Evolutionary conservation across 2,329 filamentous ascomycete species (phyloP).

Genomic region (Alternaria atra): DNA sequence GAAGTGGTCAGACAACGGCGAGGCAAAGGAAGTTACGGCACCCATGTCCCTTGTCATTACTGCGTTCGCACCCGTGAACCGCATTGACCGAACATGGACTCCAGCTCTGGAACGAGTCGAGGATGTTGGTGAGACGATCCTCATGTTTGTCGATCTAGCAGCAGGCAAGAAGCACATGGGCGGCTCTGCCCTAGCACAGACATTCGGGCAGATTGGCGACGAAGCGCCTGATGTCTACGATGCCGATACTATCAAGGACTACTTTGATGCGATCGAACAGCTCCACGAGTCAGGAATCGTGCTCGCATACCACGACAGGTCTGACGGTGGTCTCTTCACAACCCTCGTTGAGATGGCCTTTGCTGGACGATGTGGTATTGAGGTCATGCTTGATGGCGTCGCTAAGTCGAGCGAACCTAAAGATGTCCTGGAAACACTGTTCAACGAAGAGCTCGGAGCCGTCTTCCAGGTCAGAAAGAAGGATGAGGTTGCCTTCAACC

Average conservation of each 20-base stretch:
- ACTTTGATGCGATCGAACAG: constrained; percentile 83
- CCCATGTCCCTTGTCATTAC: constrained; percentile 92
- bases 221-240: constrained; percentile 88
- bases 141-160: constrained; percentile 92
- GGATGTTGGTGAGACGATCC: constrained; percentile 85
- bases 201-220: constrained; percentile 84
- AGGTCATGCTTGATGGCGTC: constrained; percentile 82
- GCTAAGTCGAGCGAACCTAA: constrained; percentile 68
- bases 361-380: constrained; percentile 87
- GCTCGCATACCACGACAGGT: constrained; percentile 92
- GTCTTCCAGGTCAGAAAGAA: constrained; percentile 92
- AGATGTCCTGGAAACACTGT: constrained; percentile 78
- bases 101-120: constrained; percentile 83
- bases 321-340: constrained; percentile 90
- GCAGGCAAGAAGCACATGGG: constrained; percentile 82
- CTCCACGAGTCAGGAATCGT: constrained; percentile 75
- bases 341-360: constrained; percentile 98
- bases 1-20: constrained; percentile 75
- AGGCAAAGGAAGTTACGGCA: constrained; percentile 85
- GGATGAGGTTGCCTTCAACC: constrained; percentile 84
- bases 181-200: constrained; percentile 89
- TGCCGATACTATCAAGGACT: constrained; percentile 82
- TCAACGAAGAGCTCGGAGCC: constrained; percentile 95
- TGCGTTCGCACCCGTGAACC: constrained; percentile 84
- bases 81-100: constrained; percentile 90